phyloP scores from a whole-genome alignment of 164 flowering plant species.

The Piper betle region DNA sequence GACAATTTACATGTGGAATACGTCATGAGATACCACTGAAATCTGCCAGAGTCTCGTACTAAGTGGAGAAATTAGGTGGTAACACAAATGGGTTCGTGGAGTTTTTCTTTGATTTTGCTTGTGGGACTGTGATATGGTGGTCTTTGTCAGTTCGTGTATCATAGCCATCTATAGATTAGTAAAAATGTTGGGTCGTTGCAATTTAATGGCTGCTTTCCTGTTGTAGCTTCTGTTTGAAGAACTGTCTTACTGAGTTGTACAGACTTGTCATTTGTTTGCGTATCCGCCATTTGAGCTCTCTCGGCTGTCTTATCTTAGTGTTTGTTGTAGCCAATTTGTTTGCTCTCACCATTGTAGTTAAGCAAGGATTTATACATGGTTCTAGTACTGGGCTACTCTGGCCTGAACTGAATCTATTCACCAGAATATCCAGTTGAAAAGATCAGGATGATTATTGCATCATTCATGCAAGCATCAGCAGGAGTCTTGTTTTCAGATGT shows the following conservation, averaged over 20 bases:
- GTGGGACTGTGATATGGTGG: background rate
- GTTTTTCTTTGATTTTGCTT: background rate
- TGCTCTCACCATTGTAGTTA: no score
- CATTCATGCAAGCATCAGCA: constrained; percentile 28
- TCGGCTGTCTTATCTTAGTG: background rate
- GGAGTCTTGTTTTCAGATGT: constrained; percentile 28
- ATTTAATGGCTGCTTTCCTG: background rate
- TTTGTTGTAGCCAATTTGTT: background rate
- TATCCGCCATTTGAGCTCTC: background rate
- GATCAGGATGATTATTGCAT: constrained; percentile 3
- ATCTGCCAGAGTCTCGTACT: background rate
- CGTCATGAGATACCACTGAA: background rate
- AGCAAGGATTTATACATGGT: no score
- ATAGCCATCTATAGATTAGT: background rate
- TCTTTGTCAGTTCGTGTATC: background rate
- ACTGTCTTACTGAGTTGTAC: background rate
- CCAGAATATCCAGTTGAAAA: no score
- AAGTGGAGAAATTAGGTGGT: background rate
- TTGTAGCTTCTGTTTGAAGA: no score
- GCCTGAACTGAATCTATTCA: no score
- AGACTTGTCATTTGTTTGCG: background rate
- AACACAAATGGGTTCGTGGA: background rate
- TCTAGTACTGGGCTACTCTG: no score
- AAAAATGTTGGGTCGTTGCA: background rate
- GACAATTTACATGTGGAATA: background rate